Base-by-base conservation (phyloP, 169 alveolate genomes). In the Plasmodium gonderi region DNA sequence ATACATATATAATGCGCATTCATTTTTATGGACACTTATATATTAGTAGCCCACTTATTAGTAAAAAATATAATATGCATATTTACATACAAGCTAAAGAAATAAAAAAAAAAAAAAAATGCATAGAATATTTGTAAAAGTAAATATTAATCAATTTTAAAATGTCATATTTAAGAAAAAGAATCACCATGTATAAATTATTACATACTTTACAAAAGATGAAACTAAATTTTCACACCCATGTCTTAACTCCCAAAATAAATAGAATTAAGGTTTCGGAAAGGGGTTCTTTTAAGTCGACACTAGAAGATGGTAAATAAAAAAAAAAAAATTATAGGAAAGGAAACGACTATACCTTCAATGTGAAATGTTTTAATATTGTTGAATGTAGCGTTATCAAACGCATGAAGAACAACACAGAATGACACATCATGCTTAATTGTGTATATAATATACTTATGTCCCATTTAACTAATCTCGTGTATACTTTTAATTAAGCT, bases 281-380 rank as follows among this genome's bases (percentile, higher is more conserved):
- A 69, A 26, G 4, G 23, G 49, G 31, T 3, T 65, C 65, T 38
- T 90, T 90, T 69, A 77, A 76, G 42, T 89, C 94, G 33, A 90
- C 94, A 36, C 33, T 90, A 65, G 78, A 77, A 72, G 94, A 90
- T 90, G 94, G 94, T 90, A 90, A 77, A 5, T 44, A 80, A 60
- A 79, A 79, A 49, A 79, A 79, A 78, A 7, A 40, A n/a, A 69
- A 44, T 33, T 14, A 20, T 14, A n/a, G n/a, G n/a, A n/a, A n/a
- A n/a, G n/a, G n/a, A n/a, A n/a, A n/a, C n/a, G n/a, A n/a, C n/a
- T n/a, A n/a, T n/a, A n/a, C n/a, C n/a, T n/a, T n/a, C n/a, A n/a
- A n/a, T n/a, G n/a, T n/a, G n/a, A n/a, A n/a, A n/a, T n/a, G n/a
- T n/a, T n/a, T n/a, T n/a, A n/a, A n/a, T n/a, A n/a, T n/a, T n/a